Evolutionary conservation across 768 basidiomycete genomes (phyloP), one percentile per base, ranked within the genome.

Genomic region (Lentinus brumalis): DNA sequence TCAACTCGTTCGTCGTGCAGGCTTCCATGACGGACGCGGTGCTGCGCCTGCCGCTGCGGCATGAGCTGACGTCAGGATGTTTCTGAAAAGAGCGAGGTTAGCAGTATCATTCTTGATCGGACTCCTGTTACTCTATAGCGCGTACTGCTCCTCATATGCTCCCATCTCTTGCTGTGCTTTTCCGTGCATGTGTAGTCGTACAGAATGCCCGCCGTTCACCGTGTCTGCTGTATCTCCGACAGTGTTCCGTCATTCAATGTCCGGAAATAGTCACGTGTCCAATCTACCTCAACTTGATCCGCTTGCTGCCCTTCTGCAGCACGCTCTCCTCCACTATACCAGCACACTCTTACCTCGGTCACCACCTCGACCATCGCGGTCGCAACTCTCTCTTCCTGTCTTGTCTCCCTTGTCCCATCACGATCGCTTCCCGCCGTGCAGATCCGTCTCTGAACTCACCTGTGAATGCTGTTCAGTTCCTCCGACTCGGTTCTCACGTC

Each of bases 21-120:
- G 66, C 1, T 66, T 59, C 57, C 66, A 67, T 38, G 70, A 68
- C 40, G 55, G 62, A 29, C 68, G 68, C 40, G 67, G 70, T 16
- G 65, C 59, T 11, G 57, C 56, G 1, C 66, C 65, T 50, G 35
- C 67, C 8, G 56, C 59, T 14, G 49, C 64, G 32, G 64, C 64
- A 55, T 59, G 45, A 46, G 40, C 14, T 38, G 32, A 49, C 15
- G 18, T 16, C 18, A 14, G 42, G 15, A 44, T 14, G 14, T 49
- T 49, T 21, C 18, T 7, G 26, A 40, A 32, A 31, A 29, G 2
- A 14, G 6, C 9, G 6, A 14, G 18, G 26, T n/a, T 38, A 21
- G 21, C 47, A 41, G 35, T 16, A 18, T 30, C 35, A 45, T 31
- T 44, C 35, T 45, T 40, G 21, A 38, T 16, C 42, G 42, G 42